A percentile compares a stretch with the other conserved stretches of the same genome.
Evolutionary conservation across 2,329 filamentous ascomycete species (phyloP).

Genomic region (Apiospora hydei): DNA sequence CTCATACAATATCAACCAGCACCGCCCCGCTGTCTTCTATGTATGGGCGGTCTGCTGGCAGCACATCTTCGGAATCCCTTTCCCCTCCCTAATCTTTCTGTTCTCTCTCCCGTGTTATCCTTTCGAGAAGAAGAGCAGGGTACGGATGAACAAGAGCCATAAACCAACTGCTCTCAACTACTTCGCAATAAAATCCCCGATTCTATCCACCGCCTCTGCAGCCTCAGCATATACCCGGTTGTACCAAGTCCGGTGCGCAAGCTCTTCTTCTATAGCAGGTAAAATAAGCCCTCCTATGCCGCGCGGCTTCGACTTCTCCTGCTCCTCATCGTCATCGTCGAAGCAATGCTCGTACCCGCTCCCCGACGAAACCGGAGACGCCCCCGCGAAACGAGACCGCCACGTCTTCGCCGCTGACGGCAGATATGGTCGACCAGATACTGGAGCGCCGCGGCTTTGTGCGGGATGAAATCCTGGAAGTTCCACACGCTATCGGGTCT

Average conservation of each 20-base stretch:
- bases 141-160: neutral
- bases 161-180: neutral
- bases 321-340: neutral
- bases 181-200: neutral
- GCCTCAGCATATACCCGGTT: neutral
- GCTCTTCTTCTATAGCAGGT: conserved; percentile 8
- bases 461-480: conserved; percentile 11
- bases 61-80: neutral
- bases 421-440: conserved; percentile 12
- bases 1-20: conserved; percentile 6
- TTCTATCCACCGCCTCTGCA: neutral
- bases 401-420: conserved; percentile 12
- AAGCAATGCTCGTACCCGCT: neutral
- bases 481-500: conserved; percentile 21
- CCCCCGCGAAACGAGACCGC: neutral
- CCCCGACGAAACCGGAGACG: neutral
- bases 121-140: neutral
- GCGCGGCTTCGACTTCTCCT: neutral
- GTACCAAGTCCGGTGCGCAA: conserved; percentile 5
- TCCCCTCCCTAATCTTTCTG: neutral
- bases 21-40: neutral
- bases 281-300: neutral
- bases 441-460: neutral
- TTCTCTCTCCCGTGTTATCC: neutral
- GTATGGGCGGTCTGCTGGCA: neutral